Conservation (phyloP, 257 asterid species). For the Petrea volubilis region DNA sequence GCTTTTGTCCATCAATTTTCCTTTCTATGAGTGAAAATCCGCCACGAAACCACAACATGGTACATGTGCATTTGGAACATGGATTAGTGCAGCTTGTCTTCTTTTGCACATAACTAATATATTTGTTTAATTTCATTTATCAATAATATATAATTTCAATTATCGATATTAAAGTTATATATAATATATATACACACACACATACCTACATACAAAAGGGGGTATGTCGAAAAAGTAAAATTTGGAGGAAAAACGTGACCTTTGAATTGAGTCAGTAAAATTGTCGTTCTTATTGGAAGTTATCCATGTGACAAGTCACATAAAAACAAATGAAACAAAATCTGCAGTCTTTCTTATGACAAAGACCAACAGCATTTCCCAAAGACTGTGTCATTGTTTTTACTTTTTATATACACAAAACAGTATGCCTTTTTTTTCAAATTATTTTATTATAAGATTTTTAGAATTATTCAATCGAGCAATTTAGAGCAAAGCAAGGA, state of each 20-base stretch:
- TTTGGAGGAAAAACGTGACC: neutral
- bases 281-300: slow-evolving; percentile 24
- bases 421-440: neutral
- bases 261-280: slow-evolving; percentile 18
- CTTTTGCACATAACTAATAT: no score
- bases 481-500: slow-evolving; percentile 14
- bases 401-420: slow-evolving; percentile 4
- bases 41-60: no score
- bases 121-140: no score
- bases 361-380: slow-evolving; percentile 17
- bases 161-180: no score
- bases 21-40: no score
- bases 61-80: no score
- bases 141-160: no score
- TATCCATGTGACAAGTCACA: slow-evolving; percentile 25
- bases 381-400: neutral
- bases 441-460: neutral
- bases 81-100: no score
- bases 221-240: neutral
- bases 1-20: no score
- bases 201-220: neutral
- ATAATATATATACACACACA: no score
- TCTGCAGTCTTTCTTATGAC: slow-evolving; percentile 14
- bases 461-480: slow-evolving; percentile 14
- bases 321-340: slow-evolving; percentile 29